Conservation (phyloP, 495 filamentous ascomycete genomes). For the Tetracladium marchalianum region DNA sequence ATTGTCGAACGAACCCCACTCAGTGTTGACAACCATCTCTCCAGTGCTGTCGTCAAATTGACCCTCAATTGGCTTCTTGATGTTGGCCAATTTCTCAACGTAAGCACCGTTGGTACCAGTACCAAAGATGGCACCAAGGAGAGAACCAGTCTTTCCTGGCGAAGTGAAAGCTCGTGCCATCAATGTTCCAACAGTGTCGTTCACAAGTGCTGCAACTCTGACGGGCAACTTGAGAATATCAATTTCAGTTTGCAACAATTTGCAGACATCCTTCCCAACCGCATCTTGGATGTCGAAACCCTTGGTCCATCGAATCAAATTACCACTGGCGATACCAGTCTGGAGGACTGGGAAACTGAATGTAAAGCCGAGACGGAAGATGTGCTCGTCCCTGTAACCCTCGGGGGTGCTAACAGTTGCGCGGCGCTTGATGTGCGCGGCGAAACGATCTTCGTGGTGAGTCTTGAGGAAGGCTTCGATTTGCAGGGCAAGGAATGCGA, state of each 20-base stretch:
- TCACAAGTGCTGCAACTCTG: conserved; percentile 87
- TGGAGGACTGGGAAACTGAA: conserved; percentile 97
- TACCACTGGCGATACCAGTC: conserved; percentile 84
- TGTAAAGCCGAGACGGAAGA: conserved; percentile 91
- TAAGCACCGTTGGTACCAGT: conserved; percentile 95
- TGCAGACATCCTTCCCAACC: conserved; percentile 88
- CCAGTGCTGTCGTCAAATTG: conserved; percentile 76
- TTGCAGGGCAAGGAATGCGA: conserved; percentile 86
- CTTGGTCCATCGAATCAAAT: conserved; percentile 93
- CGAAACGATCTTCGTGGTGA: conserved; percentile 86
- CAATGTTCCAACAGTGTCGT: conserved; percentile 93
- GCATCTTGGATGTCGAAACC: conserved; percentile 93
- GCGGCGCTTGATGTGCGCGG: conserved; percentile 52
- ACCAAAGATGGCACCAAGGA: conserved; percentile 88
- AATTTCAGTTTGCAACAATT: conserved; percentile 81
- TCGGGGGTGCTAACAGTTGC: conserved; percentile 41
- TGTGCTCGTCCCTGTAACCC: conserved; percentile 51
- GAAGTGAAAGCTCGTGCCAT: conserved; percentile 96
- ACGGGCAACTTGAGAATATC: conserved; percentile 81
- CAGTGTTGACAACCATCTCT: conserved; percentile 95
- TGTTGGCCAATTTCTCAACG: conserved; percentile 60
- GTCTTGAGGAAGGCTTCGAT: conserved; percentile 76
- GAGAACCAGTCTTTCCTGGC: conserved; percentile 74
- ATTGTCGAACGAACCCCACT: conserved; percentile 99
- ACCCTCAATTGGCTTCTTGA: conserved; percentile 54